Evolutionary conservation across 2,329 filamentous ascomycete species (phyloP).

Genomic region (Blumeriella jaapii): DNA sequence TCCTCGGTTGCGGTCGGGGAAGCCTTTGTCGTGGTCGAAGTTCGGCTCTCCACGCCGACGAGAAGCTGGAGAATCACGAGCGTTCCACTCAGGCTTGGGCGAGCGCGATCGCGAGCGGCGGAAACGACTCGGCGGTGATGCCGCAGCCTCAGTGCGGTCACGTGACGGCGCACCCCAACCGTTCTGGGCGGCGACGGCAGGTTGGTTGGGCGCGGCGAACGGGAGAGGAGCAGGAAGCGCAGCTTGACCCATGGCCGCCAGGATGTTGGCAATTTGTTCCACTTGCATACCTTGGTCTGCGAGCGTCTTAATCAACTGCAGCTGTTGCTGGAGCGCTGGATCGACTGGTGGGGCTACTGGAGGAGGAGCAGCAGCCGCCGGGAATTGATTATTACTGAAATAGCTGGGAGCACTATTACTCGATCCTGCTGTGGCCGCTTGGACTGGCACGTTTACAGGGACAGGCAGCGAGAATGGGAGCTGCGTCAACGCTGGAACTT

Average conservation of each 20-base stretch:
- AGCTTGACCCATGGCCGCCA: constrained; percentile 25
- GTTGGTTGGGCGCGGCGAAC: constrained; percentile 19
- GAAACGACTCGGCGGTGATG: constrained; percentile 47
- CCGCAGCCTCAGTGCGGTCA: constrained; percentile 39
- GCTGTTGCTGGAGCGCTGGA: constrained; percentile 52
- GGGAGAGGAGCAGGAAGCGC: constrained; percentile 26
- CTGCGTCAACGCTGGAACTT: constrained; percentile 20
- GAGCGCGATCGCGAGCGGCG: constrained; percentile 67
- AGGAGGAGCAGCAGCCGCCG: constrained; percentile 29
- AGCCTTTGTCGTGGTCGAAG: constrained; percentile 63
- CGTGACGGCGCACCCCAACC: constrained; percentile 36
- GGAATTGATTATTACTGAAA: constrained; percentile 28
- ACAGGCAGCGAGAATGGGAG: constrained; percentile 33
- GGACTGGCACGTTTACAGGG: constrained; percentile 46
- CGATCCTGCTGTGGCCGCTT: constrained; percentile 23
- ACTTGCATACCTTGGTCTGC: constrained; percentile 64
- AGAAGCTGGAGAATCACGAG: constrained; percentile 42
- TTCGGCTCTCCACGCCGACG: constrained; percentile 36
- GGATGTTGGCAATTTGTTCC: constrained; percentile 55
- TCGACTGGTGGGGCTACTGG: constrained; percentile 32
- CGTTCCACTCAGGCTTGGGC: constrained; percentile 61
- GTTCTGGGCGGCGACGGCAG: constrained; percentile 28
- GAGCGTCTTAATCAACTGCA: constrained; percentile 64
- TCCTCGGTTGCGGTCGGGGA: constrained; percentile 47
- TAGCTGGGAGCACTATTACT: constrained; percentile 31